Evolutionary conservation across 257 asterid genomes (phyloP).

Genomic region (Nicotiana tabacum): DNA sequence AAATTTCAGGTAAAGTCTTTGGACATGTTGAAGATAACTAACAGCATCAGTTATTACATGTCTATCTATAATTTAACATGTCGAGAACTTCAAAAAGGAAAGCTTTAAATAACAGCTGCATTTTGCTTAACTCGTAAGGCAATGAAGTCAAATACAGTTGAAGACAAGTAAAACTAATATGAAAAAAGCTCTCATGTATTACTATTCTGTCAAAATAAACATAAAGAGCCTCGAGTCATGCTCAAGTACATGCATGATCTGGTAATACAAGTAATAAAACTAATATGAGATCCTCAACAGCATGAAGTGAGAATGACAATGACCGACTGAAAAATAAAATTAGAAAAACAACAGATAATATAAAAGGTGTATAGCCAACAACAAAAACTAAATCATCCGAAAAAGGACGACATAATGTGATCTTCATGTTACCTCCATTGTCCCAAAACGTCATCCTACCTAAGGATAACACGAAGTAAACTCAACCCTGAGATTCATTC

Average conservation of each 20-base stretch:
- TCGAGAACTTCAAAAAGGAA: background rate
- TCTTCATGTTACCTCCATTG: background rate
- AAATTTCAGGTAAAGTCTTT: background rate
- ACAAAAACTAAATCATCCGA: conserved; percentile 15
- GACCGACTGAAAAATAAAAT: background rate
- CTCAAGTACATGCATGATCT: conserved; percentile 7
- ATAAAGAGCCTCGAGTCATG: background rate
- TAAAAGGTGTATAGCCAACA: conserved; percentile 11
- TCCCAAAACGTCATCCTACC: conserved; percentile 3
- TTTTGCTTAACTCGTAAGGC: background rate
- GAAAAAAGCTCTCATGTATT: background rate
- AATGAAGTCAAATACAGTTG: background rate
- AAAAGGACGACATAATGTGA: conserved; percentile 18
- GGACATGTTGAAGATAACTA: background rate
- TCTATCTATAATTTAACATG: background rate
- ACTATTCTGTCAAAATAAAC: conserved; percentile 5
- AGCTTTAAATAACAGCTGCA: background rate
- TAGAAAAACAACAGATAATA: background rate
- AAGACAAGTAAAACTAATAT: background rate
- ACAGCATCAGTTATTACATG: background rate
- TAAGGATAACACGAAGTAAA: background rate
- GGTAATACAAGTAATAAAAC: background rate
- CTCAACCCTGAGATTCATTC: conserved; percentile 32
- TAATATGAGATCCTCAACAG: background rate
- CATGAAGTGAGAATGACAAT: background rate